Evolutionary conservation across 2,329 filamentous ascomycete species (phyloP).

Genomic region (Phaeosphaeriaceae sp.): DNA sequence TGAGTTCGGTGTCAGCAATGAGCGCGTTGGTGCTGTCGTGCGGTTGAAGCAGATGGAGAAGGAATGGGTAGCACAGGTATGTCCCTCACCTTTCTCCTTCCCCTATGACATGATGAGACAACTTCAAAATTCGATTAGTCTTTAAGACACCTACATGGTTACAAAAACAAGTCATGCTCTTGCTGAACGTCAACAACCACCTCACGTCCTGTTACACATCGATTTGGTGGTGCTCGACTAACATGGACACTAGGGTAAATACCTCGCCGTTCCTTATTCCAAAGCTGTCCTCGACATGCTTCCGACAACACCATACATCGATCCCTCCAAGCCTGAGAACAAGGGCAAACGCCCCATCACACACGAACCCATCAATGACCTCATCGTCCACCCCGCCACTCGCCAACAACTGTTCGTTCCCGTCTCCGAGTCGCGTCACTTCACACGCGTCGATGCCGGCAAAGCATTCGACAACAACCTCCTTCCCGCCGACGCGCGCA

Average conservation of each 20-base stretch:
- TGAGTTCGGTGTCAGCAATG: slow-evolving; percentile 78
- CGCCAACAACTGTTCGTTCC: slow-evolving; percentile 67
- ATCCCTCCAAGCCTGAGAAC: slow-evolving; percentile 33
- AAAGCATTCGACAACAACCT: slow-evolving; percentile 66
- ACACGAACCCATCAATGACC: slow-evolving; percentile 70
- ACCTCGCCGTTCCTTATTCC: slow-evolving; percentile 77
- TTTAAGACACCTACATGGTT: slow-evolving; percentile 97
- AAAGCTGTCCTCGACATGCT: slow-evolving; percentile 81
- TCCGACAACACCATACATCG: slow-evolving; percentile 64
- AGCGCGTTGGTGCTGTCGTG: slow-evolving; percentile 84
- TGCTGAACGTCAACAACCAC: slow-evolving; percentile 63
- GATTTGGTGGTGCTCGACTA: not conserved
- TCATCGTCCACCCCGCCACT: slow-evolving; percentile 64
- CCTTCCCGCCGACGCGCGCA: slow-evolving; percentile 68
- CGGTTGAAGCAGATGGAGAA: slow-evolving; percentile 86
- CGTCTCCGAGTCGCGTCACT: slow-evolving; percentile 67
- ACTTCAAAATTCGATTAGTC: slow-evolving; percentile 93
- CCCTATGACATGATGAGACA: slow-evolving; percentile 68
- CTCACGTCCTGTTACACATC: slow-evolving; percentile 7
- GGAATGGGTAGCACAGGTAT: slow-evolving; percentile 76
- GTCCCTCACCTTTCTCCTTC: slow-evolving; percentile 43
- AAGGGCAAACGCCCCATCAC: slow-evolving; percentile 46
- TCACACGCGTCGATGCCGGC: slow-evolving; percentile 70
- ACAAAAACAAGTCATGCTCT: slow-evolving; percentile 76
- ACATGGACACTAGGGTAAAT: slow-evolving; percentile 69